A percentile compares a stretch with the other conserved stretches of the same genome.
Evolutionary conservation across 192 early-diverging fungal genomes (phyloP).

Genomic region (Dissophora ornata): DNA sequence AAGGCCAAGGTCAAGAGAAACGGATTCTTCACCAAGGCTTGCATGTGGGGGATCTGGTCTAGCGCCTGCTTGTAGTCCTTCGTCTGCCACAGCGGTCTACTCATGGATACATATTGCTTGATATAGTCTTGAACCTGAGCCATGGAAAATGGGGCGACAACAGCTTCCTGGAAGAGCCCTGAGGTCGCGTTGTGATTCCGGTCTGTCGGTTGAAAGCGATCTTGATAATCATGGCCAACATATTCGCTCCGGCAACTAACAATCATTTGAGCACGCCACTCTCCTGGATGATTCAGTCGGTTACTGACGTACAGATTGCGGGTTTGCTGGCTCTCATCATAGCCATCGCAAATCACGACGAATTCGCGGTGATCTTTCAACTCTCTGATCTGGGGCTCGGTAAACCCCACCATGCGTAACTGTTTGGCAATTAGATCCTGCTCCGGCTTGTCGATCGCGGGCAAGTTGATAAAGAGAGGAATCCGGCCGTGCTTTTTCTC

Average conservation of each 20-base stretch:
- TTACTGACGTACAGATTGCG: slow-evolving; percentile 8
- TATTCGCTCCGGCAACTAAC: too few species aligned
- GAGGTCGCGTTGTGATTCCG: neutral
- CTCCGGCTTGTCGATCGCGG: too few species aligned
- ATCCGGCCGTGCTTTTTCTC: too few species aligned
- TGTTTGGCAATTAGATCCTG: too few species aligned
- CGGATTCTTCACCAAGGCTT: slow-evolving; percentile 1
- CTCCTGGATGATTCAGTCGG: slow-evolving; percentile 5
- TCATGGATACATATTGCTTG: neutral
- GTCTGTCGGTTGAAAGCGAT: too few species aligned
- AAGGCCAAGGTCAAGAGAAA: neutral
- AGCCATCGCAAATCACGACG: slow-evolving; percentile 18
- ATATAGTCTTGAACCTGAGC: slow-evolving; percentile 1
- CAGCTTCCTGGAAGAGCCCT: slow-evolving; percentile 4
- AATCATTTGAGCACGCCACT: slow-evolving; percentile 2
- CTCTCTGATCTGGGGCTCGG: slow-evolving; percentile 12
- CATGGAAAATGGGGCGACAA: neutral
- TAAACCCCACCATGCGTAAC: neutral
- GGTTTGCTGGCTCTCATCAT: slow-evolving; percentile 7
- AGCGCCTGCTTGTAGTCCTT: slow-evolving; percentile 3
- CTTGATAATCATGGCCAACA: too few species aligned
- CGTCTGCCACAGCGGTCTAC: neutral
- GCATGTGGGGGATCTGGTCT: neutral
- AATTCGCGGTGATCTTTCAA: neutral
- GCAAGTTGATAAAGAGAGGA: too few species aligned